phyloP scores from a whole-genome alignment of 148 eudicot species.

The Agrostemma githago region DNA sequence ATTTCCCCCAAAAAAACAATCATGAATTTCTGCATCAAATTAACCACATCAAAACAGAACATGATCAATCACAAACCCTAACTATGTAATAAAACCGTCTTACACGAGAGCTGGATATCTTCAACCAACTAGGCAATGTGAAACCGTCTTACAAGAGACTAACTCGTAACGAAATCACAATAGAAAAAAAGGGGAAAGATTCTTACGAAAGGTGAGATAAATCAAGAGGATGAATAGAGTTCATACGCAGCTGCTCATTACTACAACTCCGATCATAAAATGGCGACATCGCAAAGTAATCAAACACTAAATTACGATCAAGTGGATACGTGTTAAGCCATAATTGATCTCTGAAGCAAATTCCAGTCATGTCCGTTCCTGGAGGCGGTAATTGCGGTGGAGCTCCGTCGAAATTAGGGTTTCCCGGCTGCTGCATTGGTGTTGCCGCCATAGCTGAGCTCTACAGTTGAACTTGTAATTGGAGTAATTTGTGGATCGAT shows the following conservation, averaged over 20 bases:
- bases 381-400: conserved; percentile 49
- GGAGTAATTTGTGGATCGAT: background rate
- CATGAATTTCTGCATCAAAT: background rate
- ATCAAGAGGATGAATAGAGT: conserved; percentile 82
- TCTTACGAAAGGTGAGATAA: conserved; percentile 77
- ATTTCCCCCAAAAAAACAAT: background rate
- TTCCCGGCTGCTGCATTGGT: conserved; percentile 64
- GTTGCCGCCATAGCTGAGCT: conserved; percentile 55
- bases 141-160: background rate
- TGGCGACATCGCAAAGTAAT: conserved; percentile 89
- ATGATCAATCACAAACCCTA: background rate
- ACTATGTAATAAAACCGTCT: background rate
- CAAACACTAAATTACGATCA: conserved; percentile 80
- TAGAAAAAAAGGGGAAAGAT: background rate
- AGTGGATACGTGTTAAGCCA: conserved; percentile 86
- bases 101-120: background rate
- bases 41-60: background rate
- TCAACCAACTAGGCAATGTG: background rate
- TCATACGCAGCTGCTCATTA: conserved; percentile 66
- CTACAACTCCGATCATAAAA: conserved; percentile 84
- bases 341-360: conserved; percentile 85
- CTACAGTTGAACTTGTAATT: background rate
- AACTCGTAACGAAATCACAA: background rate
- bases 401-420: conserved; percentile 44
- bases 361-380: conserved; percentile 94